These are phyloP conservation scores for Dictyostelium capitatum DNA, from an alignment of 78 protist species.

Conservation along the genomic window DNA sequence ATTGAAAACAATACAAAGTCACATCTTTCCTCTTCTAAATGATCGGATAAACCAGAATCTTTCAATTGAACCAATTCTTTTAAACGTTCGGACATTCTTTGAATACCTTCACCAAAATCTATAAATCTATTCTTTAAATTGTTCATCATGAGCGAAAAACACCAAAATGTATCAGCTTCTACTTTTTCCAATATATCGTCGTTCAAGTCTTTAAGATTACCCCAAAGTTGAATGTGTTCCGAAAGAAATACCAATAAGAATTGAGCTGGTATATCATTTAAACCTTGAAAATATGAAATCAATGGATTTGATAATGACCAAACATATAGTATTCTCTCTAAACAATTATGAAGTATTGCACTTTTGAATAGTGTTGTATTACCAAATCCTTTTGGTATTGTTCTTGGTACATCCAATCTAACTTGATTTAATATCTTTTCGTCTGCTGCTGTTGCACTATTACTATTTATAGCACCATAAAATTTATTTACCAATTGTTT, in stretches of 20 bases:
- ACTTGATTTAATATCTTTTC: conserved; percentile 66
- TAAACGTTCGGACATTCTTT: conserved; percentile 53
- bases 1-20: conserved; percentile 66
- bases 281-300: conserved; percentile 73
- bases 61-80: conserved; percentile 54
- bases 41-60: conserved; percentile 35
- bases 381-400: conserved; percentile 73
- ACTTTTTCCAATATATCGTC: conserved; percentile 60
- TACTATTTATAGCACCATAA: background rate
- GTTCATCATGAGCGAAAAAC: conserved; percentile 75
- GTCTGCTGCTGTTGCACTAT: conserved; percentile 3
- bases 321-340: conserved; percentile 71
- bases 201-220: conserved; percentile 45
- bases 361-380: conserved; percentile 40
- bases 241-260: conserved; percentile 65
- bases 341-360: conserved; percentile 38
- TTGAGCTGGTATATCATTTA: conserved; percentile 80
- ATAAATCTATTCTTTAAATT: conserved; percentile 77
- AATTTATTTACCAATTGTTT: conserved; percentile 62
- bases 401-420: conserved; percentile 75
- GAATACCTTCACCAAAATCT: conserved; percentile 71
- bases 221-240: conserved; percentile 43
- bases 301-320: conserved; percentile 68
- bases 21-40: conserved; percentile 57
- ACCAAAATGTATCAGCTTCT: conserved; percentile 82